A percentile compares a stretch with the other conserved stretches of the same genome.
Evolutionary conservation across 2,329 filamentous ascomycete species (phyloP).

Genomic region (Alternaria brassicicola): DNA sequence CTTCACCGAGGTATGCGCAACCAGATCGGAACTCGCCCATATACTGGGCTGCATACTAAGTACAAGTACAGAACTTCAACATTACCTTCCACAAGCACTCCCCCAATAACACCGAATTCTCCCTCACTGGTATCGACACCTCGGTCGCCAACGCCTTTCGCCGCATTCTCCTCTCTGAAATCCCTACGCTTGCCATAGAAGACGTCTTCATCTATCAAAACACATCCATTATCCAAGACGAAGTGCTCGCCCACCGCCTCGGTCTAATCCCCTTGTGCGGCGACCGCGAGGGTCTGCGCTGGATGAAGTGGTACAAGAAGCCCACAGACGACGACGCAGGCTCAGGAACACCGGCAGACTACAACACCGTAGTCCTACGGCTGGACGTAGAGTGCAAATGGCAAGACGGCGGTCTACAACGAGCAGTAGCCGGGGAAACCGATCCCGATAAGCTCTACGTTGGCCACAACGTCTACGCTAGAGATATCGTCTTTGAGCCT

Average conservation of each 20-base stretch:
- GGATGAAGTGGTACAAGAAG: slow-evolving; percentile 82
- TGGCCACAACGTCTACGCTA: slow-evolving; percentile 70
- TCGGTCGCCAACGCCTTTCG: slow-evolving; percentile 96
- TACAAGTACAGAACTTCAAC: slow-evolving; percentile 62
- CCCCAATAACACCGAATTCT: slow-evolving; percentile 80
- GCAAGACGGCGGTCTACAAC: slow-evolving; percentile 64
- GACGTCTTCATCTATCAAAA: slow-evolving; percentile 93
- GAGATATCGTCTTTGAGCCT: slow-evolving; percentile 72
- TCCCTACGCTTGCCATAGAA: slow-evolving; percentile 93
- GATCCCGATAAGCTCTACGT: slow-evolving; percentile 86
- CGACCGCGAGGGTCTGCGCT: slow-evolving; percentile 75
- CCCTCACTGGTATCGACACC: slow-evolving; percentile 88
- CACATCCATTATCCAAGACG: slow-evolving; percentile 96
- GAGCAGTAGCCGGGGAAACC: slow-evolving; percentile 71
- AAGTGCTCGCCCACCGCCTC: slow-evolving; percentile 88
- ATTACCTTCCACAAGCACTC: slow-evolving; percentile 87
- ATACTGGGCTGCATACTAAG: neutral
- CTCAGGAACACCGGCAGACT: slow-evolving; percentile 65
- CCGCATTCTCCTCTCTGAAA: slow-evolving; percentile 91
- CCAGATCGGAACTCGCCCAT: neutral
- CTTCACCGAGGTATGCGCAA: slow-evolving; percentile 64
- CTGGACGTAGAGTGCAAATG: slow-evolving; percentile 81
- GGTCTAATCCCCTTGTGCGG: slow-evolving; percentile 90
- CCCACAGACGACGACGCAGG: slow-evolving; percentile 59
- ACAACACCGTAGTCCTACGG: slow-evolving; percentile 83